A percentile compares a stretch with the other conserved stretches of the same genome.
These are phyloP conservation scores for Phytomonas francai DNA, from an alignment of 208 protist genomes.

Conservation along the genomic window DNA sequence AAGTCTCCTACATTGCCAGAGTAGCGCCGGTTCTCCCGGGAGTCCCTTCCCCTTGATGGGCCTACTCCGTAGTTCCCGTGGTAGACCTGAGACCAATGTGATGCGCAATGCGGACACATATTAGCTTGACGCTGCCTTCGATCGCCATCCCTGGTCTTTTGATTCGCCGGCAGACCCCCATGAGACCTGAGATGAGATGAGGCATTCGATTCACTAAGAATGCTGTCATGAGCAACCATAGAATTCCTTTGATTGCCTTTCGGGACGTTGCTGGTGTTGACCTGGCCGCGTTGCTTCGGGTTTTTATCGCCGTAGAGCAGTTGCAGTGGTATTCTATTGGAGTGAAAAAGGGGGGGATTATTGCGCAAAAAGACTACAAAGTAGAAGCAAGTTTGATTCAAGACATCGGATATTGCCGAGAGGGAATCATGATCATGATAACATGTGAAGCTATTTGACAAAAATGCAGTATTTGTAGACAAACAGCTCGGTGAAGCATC, in stretches of 20 bases:
- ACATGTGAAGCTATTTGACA: background rate
- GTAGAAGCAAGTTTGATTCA: conserved; percentile 41
- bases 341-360: conserved; percentile 66
- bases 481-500: background rate
- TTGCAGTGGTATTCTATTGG: conserved; percentile 40
- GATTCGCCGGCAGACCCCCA: background rate
- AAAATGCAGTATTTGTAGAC: background rate
- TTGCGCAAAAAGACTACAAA: conserved; percentile 74
- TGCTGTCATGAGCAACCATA: background rate
- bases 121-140: background rate
- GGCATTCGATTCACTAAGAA: background rate
- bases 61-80: background rate
- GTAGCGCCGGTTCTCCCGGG: background rate
- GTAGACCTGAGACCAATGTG: background rate
- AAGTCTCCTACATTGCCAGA: conserved; percentile 28
- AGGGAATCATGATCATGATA: background rate
- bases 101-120: background rate
- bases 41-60: background rate
- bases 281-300: background rate
- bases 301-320: conserved; percentile 7
- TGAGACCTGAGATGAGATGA: background rate
- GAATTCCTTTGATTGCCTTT: background rate
- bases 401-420: background rate
- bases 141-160: background rate
- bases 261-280: conserved; percentile 3